phyloP scores from a whole-genome alignment of 2,329 filamentous ascomycete genomes.

The Biscogniauxia sp. region DNA sequence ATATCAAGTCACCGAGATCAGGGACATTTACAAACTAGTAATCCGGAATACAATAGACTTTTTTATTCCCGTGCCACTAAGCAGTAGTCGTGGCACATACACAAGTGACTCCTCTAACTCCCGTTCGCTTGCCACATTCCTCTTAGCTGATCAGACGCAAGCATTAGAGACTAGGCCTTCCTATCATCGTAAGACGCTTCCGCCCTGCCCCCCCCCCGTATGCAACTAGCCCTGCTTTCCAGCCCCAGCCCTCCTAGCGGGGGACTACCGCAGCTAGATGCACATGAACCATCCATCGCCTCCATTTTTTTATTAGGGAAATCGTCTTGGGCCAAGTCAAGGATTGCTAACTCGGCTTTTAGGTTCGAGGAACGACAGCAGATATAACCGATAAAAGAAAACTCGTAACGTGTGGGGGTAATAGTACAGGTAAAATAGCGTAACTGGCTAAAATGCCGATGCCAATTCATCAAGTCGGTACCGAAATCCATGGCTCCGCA shows the following conservation, averaged over 20 bases:
- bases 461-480: neutral
- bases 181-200: slow-evolving; percentile 14
- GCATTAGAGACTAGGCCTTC: slow-evolving; percentile 16
- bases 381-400: slow-evolving; percentile 14
- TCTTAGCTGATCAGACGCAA: slow-evolving; percentile 16
- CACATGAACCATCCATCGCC: slow-evolving; percentile 7
- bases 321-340: slow-evolving; percentile 9
- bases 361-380: slow-evolving; percentile 13
- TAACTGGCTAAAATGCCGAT: slow-evolving; percentile 3
- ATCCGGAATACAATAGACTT: slow-evolving; percentile 1
- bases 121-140: slow-evolving; percentile 21
- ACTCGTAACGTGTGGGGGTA: slow-evolving; percentile 22
- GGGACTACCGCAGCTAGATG: slow-evolving; percentile 7
- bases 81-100: slow-evolving; percentile 13
- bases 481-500: neutral
- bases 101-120: slow-evolving; percentile 15
- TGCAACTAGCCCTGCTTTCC: slow-evolving; percentile 7
- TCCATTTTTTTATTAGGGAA: slow-evolving; percentile 21
- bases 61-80: slow-evolving; percentile 2
- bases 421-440: slow-evolving; percentile 23
- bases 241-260: slow-evolving; percentile 9
- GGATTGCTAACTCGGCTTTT: slow-evolving; percentile 15
- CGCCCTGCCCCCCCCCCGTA: slow-evolving; percentile 3
- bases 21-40: slow-evolving; percentile 2
- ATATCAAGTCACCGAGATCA: neutral